Base-by-base conservation (phyloP, 2,329 filamentous ascomycete species). In the Pseudocercospora pini-densiflorae region DNA sequence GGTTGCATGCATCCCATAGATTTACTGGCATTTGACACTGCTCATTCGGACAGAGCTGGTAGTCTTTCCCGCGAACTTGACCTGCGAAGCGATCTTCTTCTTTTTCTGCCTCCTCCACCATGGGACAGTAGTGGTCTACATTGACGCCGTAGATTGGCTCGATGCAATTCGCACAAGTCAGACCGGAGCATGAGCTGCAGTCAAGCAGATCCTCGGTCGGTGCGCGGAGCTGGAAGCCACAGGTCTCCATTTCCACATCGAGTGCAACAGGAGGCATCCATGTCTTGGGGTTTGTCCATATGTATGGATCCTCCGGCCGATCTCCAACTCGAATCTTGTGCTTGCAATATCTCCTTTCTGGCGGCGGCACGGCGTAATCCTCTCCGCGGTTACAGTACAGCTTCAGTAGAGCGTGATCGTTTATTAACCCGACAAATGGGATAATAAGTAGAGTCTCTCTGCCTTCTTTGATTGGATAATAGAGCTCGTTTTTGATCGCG, bases 1-100 rank as follows among this genome's bases (percentile, higher is more conserved):
- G 61, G 33, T 63, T 63, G 43, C 61, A 63, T 3, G 53, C 61
- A 12, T 51, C 61, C 6, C 21, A 14, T 5, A 63, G 21, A 6
- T 27, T 5, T 19, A 63, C 61, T 7, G 14, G 24, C 5, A 58
- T 19, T 5, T 21, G 23, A 40, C 61, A 63, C 6, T 29, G 10
- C 14, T 23, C 47, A 7, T 51, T 14, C 9, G 47, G 47, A 51
- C 47, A 51, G 47, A 51, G 2, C 9, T 51, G 47, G 47, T 51
- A 51, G 9, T 51, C 47, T 12, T 51, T 51, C 10, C 47, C 47
- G 9, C 47, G 47, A 5, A 51, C 47, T 16, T 23, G 47, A 27
- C 24, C 47, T 16, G 14, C 24, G 19, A 23, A 51, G 4, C 9
- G 7, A 27, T 51, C 47, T 2, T 14, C 47, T 16, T 51, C 21